Conservation (phyloP, 164 flowering plant species). For the Cinnamomum chago region DNA sequence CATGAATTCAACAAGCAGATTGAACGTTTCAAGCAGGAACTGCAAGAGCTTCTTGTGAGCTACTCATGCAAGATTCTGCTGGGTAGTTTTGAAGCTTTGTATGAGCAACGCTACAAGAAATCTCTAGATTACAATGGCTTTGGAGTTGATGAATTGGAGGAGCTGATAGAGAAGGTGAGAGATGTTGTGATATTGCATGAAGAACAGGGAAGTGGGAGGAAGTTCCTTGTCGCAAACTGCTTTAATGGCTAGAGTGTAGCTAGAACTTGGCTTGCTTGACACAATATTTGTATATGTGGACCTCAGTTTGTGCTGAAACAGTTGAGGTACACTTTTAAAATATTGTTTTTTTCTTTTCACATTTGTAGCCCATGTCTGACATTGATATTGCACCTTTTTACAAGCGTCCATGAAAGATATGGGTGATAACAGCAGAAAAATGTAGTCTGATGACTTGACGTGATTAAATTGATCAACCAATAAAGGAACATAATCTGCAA, state of each 20-base stretch:
- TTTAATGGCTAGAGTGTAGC: neutral
- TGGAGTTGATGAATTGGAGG: conserved; percentile 61
- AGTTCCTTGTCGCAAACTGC: conserved; percentile 49
- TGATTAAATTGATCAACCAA: too few relatives aligned
- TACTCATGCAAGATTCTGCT: conserved; percentile 62
- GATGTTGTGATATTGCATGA: conserved; percentile 62
- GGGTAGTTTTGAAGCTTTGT: conserved; percentile 60
- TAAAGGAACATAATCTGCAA: too few relatives aligned
- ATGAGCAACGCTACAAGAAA: conserved; percentile 79
- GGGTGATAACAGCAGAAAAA: too few relatives aligned
- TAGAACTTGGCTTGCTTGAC: too few relatives aligned
- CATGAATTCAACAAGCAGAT: conserved; percentile 26
- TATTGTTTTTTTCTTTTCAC: too few relatives aligned
- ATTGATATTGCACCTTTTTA: too few relatives aligned
- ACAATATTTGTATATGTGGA: too few relatives aligned
- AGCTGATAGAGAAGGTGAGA: conserved; percentile 57
- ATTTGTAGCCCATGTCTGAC: too few relatives aligned
- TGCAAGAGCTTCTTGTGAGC: conserved; percentile 90
- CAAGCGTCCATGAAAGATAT: too few relatives aligned
- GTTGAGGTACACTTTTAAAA: too few relatives aligned
- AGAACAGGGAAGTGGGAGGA: conserved; percentile 56
- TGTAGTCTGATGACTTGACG: too few relatives aligned
- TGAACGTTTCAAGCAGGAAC: conserved; percentile 55
- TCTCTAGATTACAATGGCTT: conserved; percentile 49
- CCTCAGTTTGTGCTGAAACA: too few relatives aligned